A percentile compares a stretch with the other conserved stretches of the same genome.
Evolutionary conservation across 116 monocot genomes (phyloP).

Genomic region (Thalassia testudinum): DNA sequence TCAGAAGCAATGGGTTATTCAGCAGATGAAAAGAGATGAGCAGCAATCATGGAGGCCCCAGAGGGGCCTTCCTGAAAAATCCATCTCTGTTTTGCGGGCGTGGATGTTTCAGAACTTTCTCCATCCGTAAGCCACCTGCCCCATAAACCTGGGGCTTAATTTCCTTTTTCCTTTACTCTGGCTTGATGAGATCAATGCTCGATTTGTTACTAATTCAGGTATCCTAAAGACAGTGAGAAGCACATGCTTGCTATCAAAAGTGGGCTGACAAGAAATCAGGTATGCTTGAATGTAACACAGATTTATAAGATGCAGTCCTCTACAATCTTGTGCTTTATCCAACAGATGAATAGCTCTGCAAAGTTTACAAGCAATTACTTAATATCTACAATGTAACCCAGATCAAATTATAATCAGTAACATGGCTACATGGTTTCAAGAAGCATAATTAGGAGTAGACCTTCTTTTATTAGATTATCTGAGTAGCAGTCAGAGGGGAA

Average conservation of each 20-base stretch:
- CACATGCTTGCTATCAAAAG: slow-evolving; percentile 83
- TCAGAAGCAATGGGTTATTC: slow-evolving; percentile 84
- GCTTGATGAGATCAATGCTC: background rate
- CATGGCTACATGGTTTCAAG: no score
- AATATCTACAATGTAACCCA: no score
- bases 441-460: no score
- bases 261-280: slow-evolving; percentile 91
- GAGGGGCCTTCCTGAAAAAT: slow-evolving; percentile 92
- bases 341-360: no score
- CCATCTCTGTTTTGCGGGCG: slow-evolving; percentile 64
- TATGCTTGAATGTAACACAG: no score
- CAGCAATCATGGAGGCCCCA: slow-evolving; percentile 84
- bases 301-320: no score
- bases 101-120: slow-evolving; percentile 99
- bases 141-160: background rate
- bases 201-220: slow-evolving; percentile 23
- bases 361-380: no score
- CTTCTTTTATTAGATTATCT: no score
- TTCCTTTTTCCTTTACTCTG: background rate
- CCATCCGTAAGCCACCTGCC: slow-evolving; percentile 53
- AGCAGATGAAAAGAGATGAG: slow-evolving; percentile 44
- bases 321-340: no score
- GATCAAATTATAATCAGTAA: no score
- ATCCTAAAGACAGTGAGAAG: slow-evolving; percentile 92
- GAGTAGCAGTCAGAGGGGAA: no score